These are phyloP conservation scores for Colletotrichum chlorophyti DNA, from an alignment of 2,329 filamentous ascomycete species.

Conservation along the genomic window DNA sequence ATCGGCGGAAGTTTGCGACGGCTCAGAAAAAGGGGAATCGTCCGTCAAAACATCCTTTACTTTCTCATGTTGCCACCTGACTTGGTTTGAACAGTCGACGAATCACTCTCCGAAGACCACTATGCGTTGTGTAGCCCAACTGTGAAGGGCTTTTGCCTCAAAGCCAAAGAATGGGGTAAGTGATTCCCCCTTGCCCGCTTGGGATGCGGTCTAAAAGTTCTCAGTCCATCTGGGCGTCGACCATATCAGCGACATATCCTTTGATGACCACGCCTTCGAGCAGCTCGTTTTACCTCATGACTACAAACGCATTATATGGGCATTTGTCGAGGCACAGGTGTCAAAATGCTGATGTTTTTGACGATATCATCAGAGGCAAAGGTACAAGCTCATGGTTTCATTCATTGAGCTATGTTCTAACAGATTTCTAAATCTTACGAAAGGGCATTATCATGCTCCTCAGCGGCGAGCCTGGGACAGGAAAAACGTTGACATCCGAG, in stretches of 20 bases:
- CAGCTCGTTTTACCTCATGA: slow-evolving; percentile 32
- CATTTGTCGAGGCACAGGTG: slow-evolving; percentile 32
- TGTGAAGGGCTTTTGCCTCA: slow-evolving; percentile 29
- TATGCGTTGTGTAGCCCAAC: slow-evolving; percentile 28
- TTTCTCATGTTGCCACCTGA: not conserved
- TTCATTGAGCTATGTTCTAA: not conserved
- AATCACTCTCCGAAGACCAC: slow-evolving; percentile 11
- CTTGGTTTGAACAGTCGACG: not conserved
- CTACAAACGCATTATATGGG: slow-evolving; percentile 34
- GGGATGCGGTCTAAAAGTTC: too few species aligned
- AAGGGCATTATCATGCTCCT: slow-evolving; percentile 13
- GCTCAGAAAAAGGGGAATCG: not conserved
- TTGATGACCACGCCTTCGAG: slow-evolving; percentile 33
- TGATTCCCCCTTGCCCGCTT: too few species aligned
- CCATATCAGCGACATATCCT: slow-evolving; percentile 25
- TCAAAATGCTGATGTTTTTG: slow-evolving; percentile 28
- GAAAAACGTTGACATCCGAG: slow-evolving; percentile 8
- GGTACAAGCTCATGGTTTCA: slow-evolving; percentile 10
- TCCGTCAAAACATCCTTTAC: not conserved
- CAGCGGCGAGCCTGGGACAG: not conserved
- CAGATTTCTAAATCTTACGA: not conserved
- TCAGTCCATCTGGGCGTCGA: slow-evolving; percentile 13
- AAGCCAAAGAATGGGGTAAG: slow-evolving; percentile 25
- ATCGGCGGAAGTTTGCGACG: not conserved
- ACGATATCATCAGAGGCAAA: slow-evolving; percentile 38